A percentile compares a stretch with the other conserved stretches of the same genome.
phyloP scores from a whole-genome alignment of 2,329 filamentous ascomycete genomes.

The Nemania abortiva region DNA sequence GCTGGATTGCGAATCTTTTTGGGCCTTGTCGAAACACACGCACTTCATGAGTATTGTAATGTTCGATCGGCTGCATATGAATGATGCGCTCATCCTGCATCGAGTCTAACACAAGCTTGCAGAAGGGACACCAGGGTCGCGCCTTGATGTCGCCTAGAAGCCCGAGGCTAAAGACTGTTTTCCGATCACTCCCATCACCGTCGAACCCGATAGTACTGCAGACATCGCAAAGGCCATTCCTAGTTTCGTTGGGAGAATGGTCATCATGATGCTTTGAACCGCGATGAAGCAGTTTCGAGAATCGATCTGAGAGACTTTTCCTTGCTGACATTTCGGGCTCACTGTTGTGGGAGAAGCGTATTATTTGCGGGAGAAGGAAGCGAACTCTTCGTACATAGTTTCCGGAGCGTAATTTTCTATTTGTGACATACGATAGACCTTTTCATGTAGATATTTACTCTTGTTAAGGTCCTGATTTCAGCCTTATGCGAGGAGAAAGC shows the following conservation, averaged over 20 bases:
- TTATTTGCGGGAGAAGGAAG: background rate
- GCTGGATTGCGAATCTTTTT: slow-evolving; percentile 34
- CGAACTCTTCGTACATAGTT: background rate
- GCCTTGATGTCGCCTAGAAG: slow-evolving; percentile 33
- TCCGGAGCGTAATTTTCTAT: background rate
- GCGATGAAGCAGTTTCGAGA: slow-evolving; percentile 39
- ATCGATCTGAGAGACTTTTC: slow-evolving; percentile 35
- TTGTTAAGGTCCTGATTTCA: background rate
- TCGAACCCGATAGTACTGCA: slow-evolving; percentile 37
- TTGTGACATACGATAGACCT: background rate
- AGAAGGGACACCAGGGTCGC: slow-evolving; percentile 39
- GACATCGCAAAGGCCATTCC: slow-evolving; percentile 32
- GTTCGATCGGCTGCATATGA: slow-evolving; percentile 37
- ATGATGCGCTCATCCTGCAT: slow-evolving; percentile 40
- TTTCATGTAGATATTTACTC: background rate
- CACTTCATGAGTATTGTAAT: slow-evolving; percentile 39
- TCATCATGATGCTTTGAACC: slow-evolving; percentile 19
- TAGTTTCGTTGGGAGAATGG: slow-evolving; percentile 3
- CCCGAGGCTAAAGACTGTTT: slow-evolving; percentile 34
- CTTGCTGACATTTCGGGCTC: slow-evolving; percentile 26
- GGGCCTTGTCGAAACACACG: slow-evolving; percentile 34
- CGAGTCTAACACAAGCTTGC: slow-evolving; percentile 34
- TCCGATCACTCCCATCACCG: slow-evolving; percentile 13
- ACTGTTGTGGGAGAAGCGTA: background rate
- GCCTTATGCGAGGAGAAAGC: slow-evolving; percentile 6